These are phyloP conservation scores for Aspergillus sp. DNA, from an alignment of 2,329 filamentous ascomycete genomes.

Conservation along the genomic window DNA sequence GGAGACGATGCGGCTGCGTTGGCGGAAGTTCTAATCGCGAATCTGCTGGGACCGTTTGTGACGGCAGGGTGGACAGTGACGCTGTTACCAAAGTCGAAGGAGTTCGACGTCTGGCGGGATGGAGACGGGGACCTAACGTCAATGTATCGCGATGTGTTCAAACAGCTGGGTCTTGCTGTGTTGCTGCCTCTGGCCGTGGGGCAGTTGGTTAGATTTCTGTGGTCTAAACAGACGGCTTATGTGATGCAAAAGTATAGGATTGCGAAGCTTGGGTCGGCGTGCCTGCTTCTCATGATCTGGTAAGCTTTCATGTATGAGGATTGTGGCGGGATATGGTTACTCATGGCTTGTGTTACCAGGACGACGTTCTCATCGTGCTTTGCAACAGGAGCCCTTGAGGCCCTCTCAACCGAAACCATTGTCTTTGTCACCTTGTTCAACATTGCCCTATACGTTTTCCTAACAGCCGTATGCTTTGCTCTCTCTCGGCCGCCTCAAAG, in stretches of 20 bases:
- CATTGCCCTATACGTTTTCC: constrained; percentile 65
- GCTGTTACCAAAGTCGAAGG: constrained; percentile 51
- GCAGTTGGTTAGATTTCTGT: constrained; percentile 62
- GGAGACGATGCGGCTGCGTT: constrained; percentile 69
- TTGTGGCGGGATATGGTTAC: background rate
- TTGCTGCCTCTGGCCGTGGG: constrained; percentile 67
- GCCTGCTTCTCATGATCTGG: constrained; percentile 61
- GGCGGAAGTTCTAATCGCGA: constrained; percentile 72
- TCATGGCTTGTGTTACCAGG: constrained; percentile 24
- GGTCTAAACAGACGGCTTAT: constrained; percentile 47
- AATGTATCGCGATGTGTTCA: constrained; percentile 70
- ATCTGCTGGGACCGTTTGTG: constrained; percentile 70
- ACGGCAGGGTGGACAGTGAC: constrained; percentile 66
- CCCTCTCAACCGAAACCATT: constrained; percentile 63
- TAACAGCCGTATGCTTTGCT: constrained; percentile 62
- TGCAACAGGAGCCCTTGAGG: constrained; percentile 63
- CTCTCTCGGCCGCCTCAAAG: constrained; percentile 48
- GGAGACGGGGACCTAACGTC: constrained; percentile 58
- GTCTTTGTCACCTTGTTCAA: constrained; percentile 71
- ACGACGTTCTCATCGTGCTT: constrained; percentile 55
- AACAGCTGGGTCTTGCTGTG: constrained; percentile 70
- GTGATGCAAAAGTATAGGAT: constrained; percentile 59
- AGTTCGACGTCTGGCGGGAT: constrained; percentile 46
- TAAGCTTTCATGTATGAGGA: constrained; percentile 30
- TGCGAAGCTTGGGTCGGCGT: constrained; percentile 50